Evolutionary conservation across 2,329 filamentous ascomycete genomes (phyloP).

Genomic region (Pseudogymnoascus sp.): DNA sequence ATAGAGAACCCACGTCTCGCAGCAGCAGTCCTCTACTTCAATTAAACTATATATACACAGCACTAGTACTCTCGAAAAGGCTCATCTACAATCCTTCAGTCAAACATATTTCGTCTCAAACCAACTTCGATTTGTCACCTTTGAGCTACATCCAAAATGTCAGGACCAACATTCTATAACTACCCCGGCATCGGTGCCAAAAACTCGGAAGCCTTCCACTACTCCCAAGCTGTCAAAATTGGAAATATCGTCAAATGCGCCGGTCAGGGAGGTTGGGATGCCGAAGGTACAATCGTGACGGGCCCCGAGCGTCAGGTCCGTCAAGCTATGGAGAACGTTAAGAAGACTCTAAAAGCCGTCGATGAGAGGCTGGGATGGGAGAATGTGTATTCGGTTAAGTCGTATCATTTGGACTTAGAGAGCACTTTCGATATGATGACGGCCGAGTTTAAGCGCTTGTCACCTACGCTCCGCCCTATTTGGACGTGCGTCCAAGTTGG

Average conservation of each 20-base stretch:
- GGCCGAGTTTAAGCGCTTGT: constrained; percentile 16
- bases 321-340: constrained; percentile 19
- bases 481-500: constrained; percentile 22
- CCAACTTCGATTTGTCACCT: too few species aligned
- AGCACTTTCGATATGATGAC: constrained; percentile 17
- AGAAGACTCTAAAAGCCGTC: constrained; percentile 16
- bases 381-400: constrained; percentile 14
- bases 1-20: too few species aligned
- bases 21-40: too few species aligned
- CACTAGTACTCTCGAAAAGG: too few species aligned
- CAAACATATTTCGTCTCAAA: too few species aligned
- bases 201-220: constrained; percentile 4
- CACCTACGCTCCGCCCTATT: constrained; percentile 19
- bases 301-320: constrained; percentile 15
- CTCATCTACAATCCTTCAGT: too few species aligned
- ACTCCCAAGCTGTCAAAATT: constrained; percentile 23
- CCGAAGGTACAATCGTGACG: constrained; percentile 12
- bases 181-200: not conserved
- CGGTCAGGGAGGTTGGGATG: constrained; percentile 23
- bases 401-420: constrained; percentile 19
- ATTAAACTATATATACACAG: too few species aligned
- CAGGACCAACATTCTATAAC: not conserved
- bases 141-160: too few species aligned
- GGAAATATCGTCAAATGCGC: constrained; percentile 21
- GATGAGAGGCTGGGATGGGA: constrained; percentile 14